Conservation (phyloP, 1,284 basidiomycete genomes). For the Rhodofomes roseus region DNA sequence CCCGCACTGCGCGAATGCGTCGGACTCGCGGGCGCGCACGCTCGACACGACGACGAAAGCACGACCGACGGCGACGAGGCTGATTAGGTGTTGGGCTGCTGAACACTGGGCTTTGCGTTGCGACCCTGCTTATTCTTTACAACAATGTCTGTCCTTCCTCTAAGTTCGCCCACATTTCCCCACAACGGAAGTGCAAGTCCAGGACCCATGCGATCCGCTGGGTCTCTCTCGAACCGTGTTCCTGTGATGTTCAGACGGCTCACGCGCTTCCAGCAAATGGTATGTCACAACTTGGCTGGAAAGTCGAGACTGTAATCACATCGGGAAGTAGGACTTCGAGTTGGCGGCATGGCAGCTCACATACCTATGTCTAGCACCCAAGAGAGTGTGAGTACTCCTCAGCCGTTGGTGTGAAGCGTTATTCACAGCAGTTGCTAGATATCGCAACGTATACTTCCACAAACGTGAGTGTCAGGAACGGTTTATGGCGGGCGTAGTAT, state of each 20-base stretch:
- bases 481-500: slow-evolving; percentile 1
- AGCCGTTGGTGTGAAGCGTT: slow-evolving; percentile 1
- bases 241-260: slow-evolving; percentile 78
- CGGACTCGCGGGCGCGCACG: no score
- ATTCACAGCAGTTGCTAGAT: slow-evolving; percentile 39
- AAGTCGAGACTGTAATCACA: background rate
- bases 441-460: slow-evolving; percentile 90
- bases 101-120: background rate
- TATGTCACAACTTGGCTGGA: slow-evolving; percentile 27
- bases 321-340: slow-evolving; percentile 78
- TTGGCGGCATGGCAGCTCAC: slow-evolving; percentile 91
- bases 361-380: slow-evolving; percentile 86
- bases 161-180: slow-evolving; percentile 36
- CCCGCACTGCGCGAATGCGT: background rate
- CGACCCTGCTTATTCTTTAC: background rate
- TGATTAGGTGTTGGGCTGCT: background rate
- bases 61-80: background rate
- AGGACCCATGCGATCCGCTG: slow-evolving; percentile 26
- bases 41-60: no score
- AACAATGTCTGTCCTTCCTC: slow-evolving; percentile 58
- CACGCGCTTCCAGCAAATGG: slow-evolving; percentile 85
- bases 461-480: slow-evolving; percentile 58
- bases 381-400: slow-evolving; percentile 73
- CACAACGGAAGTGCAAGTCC: slow-evolving; percentile 27
- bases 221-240: slow-evolving; percentile 48